phyloP scores from a whole-genome alignment of 345 rosid species.

The Populus nigra region DNA sequence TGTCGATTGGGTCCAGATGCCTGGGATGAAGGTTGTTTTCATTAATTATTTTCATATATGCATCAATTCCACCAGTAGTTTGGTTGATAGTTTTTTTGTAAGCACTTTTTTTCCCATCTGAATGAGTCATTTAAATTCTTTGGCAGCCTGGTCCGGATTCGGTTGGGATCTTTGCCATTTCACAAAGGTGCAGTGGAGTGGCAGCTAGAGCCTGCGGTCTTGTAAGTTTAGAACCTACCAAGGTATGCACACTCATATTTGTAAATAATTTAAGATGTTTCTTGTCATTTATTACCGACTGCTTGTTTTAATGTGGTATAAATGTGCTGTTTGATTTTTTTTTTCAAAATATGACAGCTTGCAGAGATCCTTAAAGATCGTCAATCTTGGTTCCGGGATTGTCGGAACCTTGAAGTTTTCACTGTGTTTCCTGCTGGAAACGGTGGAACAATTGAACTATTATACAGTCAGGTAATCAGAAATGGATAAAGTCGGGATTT shows the following conservation, averaged over 20 bases:
- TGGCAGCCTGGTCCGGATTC: conserved; percentile 99
- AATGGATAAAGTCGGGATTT: not conserved
- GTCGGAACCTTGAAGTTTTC: conserved; percentile 96
- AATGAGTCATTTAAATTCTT: conserved; percentile 4
- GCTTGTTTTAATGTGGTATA: not conserved
- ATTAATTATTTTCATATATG: not conserved
- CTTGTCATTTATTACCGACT: not conserved
- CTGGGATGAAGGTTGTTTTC: conserved; percentile 96
- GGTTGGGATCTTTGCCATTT: conserved; percentile 99
- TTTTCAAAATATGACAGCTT: conserved; percentile 47
- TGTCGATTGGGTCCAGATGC: conserved; percentile 99
- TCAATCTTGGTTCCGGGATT: conserved; percentile 96
- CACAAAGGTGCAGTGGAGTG: conserved; percentile 98
- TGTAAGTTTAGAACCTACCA: conserved; percentile 91
- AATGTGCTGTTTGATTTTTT: not conserved
- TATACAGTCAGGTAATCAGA: conserved; percentile 73
- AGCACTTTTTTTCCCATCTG: not conserved
- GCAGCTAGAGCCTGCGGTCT: conserved; percentile 99
- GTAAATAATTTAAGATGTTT: not conserved
- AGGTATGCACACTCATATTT: conserved; percentile 39
- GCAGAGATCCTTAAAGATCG: conserved; percentile 99
- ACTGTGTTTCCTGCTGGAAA: conserved; percentile 94
- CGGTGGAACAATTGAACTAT: conserved; percentile 92
- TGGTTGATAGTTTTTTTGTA: not conserved
- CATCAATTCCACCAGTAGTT: not conserved